Percentiles rank a stretch among this genome's conserved stretches.
These are phyloP conservation scores for Baudoinia panamericana DNA, from an alignment of 495 filamentous ascomycete genomes.

Conservation along the genomic window DNA sequence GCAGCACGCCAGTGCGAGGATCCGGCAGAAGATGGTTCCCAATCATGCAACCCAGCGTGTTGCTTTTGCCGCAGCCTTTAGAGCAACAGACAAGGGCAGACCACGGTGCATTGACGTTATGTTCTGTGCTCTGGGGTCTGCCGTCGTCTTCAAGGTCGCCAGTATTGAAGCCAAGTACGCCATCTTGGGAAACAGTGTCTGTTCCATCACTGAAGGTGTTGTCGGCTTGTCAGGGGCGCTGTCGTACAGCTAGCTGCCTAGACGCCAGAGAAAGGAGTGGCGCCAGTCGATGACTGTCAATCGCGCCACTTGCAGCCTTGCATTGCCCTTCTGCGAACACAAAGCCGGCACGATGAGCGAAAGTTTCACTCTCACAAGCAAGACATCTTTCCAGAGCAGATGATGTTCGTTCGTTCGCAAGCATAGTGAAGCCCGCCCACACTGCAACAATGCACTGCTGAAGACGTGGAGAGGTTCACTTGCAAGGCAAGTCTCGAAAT, in stretches of 20 bases:
- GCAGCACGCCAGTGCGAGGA: slow-evolving; percentile 30
- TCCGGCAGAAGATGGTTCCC: slow-evolving; percentile 44
- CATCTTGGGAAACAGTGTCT: slow-evolving; percentile 12
- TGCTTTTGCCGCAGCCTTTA: slow-evolving; percentile 66
- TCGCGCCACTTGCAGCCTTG: background rate
- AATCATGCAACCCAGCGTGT: slow-evolving; percentile 57
- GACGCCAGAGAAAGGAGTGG: too few relatives aligned
- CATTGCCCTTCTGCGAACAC: background rate
- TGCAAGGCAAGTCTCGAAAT: slow-evolving; percentile 55
- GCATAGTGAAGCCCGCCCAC: too few relatives aligned
- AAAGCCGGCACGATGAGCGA: background rate
- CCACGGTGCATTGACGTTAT: slow-evolving; percentile 55
- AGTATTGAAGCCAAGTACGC: slow-evolving; percentile 11
- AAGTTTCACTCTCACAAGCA: background rate
- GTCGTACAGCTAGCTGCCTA: too few relatives aligned
- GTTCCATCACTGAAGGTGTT: background rate
- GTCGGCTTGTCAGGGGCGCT: too few relatives aligned
- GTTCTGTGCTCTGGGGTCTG: slow-evolving; percentile 32
- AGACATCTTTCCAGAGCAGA: background rate
- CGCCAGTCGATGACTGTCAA: background rate
- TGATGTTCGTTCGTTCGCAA: too few relatives aligned
- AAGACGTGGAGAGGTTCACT: slow-evolving; percentile 16
- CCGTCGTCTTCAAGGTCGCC: background rate
- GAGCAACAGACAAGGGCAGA: slow-evolving; percentile 65
- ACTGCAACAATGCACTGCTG: background rate